Conservation (phyloP, 306 rosid species). For the Inga oerstediana region DNA sequence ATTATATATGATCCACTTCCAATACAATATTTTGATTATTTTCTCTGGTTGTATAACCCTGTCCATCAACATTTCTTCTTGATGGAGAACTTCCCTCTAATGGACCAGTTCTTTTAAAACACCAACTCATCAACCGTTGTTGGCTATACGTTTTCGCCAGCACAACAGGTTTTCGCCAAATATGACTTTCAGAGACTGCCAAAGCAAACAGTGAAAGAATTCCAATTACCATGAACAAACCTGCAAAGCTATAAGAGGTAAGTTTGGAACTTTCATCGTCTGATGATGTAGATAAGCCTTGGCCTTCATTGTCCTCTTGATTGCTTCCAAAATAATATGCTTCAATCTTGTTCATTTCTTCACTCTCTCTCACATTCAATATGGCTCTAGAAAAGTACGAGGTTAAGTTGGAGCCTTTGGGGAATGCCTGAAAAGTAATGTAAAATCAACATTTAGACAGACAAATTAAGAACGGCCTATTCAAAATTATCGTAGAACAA, state of each 20-base stretch:
- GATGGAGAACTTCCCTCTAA: neutral
- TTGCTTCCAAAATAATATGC: conserved; percentile 17
- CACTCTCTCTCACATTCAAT: conserved; percentile 5
- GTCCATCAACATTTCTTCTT: neutral
- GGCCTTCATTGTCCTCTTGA: neutral
- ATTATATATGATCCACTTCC: neutral
- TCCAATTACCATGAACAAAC: conserved; percentile 29
- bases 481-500: neutral
- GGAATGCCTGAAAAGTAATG: conserved; percentile 22
- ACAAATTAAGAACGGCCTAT: neutral
- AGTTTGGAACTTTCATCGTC: neutral
- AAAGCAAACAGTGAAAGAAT: conserved; percentile 12
- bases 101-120: neutral
- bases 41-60: neutral
- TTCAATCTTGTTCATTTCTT: neutral
- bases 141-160: conserved; percentile 5
- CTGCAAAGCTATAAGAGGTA: conserved; percentile 26
- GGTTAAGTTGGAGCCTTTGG: conserved; percentile 13
- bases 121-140: neutral
- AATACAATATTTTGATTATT: neutral
- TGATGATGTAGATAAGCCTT: neutral
- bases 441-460: neutral
- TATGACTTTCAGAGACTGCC: conserved; percentile 15
- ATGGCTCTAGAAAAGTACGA: conserved; percentile 33
- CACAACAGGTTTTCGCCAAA: conserved; percentile 6